Evolutionary conservation across 139 green algal species (phyloP), one percentile per base, ranked within the genome.

Genomic region (Chlamydomonas asymmetrica): DNA sequence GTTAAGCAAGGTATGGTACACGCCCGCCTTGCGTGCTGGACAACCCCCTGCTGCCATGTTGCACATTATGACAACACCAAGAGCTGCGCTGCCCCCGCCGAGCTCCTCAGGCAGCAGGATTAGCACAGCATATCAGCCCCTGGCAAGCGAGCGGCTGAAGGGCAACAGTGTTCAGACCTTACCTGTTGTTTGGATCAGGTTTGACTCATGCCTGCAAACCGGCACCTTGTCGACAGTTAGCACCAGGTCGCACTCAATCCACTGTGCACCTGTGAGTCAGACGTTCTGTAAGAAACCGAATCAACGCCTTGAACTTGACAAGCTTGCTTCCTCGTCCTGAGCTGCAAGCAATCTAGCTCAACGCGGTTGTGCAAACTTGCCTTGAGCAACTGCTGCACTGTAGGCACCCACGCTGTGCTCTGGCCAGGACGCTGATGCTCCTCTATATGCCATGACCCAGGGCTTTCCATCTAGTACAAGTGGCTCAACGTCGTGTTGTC

Each of bases 221-320:
- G 71, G 71, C 6, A 77, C 71, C 7, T 62, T 57, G 71, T 77
- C 71, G 0, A 16, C 8, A 0, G 52, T 63, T 1, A 77, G 71
- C 1, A 77, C 71, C 32, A 77, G 59, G 22, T 77, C 71, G 27
- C 71, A 77, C 23, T 77, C 71, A 1, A 77, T 62, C 10, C 68
- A 77, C 1, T 22, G 41, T 0, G 71, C 71, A 3, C 71, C 71
- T 77, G 59, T 1, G 22, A 20, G 8, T 22, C 8, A n/a, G n/a
- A 43, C 8, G 63, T n/a, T 6, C 7, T 49, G 40, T n/a, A 57
- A 4, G 32, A 38, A 10, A 40, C 2, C 2, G 29, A 25, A 22
- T 37, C 29, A 31, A 22, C 25, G 10, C n/a, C n/a, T 37, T 4
- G 9, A 3, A 20, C 5, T 62, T 37, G 3, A 2, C 29, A n/a